phyloP scores from a whole-genome alignment of 306 rosid genomes.

The Pyrus pyrifolia region DNA sequence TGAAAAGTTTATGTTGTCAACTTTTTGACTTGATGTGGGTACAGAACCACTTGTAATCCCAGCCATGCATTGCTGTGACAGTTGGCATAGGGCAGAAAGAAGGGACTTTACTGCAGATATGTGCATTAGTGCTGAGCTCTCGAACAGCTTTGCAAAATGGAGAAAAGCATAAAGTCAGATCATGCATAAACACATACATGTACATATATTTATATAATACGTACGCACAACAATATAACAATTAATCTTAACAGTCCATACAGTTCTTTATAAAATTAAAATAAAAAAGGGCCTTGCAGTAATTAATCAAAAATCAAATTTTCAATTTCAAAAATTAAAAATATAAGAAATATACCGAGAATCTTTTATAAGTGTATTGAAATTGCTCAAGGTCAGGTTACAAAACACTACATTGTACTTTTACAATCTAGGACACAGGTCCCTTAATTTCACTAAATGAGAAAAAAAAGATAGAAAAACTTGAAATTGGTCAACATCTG shows the following conservation, averaged over 20 bases:
- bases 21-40: constrained; percentile 63
- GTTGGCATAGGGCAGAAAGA: constrained; percentile 83
- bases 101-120: constrained; percentile 88
- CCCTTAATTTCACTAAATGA: neutral
- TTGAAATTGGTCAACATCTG: neutral
- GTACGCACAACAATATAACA: neutral
- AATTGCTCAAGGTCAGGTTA: neutral
- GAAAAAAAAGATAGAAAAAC: neutral
- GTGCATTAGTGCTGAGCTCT: constrained; percentile 93
- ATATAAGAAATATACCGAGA: neutral
- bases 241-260: neutral
- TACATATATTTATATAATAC: neutral
- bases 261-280: neutral
- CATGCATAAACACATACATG: neutral
- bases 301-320: neutral
- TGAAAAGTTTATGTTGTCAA: constrained; percentile 84
- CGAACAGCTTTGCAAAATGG: constrained; percentile 66
- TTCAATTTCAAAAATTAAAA: neutral
- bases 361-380: neutral
- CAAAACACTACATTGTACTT: neutral
- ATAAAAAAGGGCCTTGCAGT: neutral
- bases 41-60: constrained; percentile 56
- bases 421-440: neutral
- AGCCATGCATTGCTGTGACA: constrained; percentile 73
- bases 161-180: constrained; percentile 33